These are phyloP conservation scores for Lentinula boryana DNA, from an alignment of 768 basidiomycete genomes.

Conservation along the genomic window DNA sequence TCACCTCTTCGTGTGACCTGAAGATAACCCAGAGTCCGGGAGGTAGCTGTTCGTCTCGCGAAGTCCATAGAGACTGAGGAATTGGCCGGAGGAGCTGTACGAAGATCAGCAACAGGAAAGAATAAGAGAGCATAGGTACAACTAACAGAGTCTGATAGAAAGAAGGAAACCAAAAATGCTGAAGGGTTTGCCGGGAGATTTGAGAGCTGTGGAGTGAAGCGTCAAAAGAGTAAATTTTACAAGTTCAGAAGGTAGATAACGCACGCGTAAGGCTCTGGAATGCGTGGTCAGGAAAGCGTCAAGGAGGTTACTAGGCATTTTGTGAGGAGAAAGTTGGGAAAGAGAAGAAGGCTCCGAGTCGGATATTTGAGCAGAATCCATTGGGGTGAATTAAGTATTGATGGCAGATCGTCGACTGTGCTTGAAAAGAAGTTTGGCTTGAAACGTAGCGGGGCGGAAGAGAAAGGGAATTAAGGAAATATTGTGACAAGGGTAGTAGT, in stretches of 20 bases:
- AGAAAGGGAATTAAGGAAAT: not conserved
- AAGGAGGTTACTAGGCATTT: constrained; percentile 8
- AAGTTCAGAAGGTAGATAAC: constrained; percentile 17
- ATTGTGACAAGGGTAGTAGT: not conserved
- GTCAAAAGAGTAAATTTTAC: constrained; percentile 4
- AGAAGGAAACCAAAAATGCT: constrained; percentile 15
- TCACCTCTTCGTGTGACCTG: constrained; percentile 54
- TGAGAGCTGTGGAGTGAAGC: constrained; percentile 7
- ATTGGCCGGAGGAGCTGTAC: constrained; percentile 7
- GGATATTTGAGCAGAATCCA: constrained; percentile 4
- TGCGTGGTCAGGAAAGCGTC: constrained; percentile 42
- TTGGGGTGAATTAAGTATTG: not conserved
- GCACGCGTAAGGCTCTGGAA: constrained; percentile 50
- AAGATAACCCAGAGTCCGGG: constrained; percentile 49
- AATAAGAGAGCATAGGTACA: not conserved
- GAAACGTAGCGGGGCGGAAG: not conserved
- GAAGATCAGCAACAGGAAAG: not conserved
- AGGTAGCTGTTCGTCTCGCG: constrained; percentile 26
- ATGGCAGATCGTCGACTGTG: constrained; percentile 6
- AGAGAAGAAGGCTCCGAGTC: not conserved
- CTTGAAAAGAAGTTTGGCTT: not conserved
- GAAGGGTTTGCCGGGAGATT: constrained; percentile 9
- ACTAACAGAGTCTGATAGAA: constrained; percentile 3
- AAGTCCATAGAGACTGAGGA: constrained; percentile 45
- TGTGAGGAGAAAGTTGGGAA: not conserved